A percentile compares a stretch with the other conserved stretches of the same genome.
Evolutionary conservation across 78 protist species (phyloP).

Genomic region (Dictyostelium citrinum): DNA sequence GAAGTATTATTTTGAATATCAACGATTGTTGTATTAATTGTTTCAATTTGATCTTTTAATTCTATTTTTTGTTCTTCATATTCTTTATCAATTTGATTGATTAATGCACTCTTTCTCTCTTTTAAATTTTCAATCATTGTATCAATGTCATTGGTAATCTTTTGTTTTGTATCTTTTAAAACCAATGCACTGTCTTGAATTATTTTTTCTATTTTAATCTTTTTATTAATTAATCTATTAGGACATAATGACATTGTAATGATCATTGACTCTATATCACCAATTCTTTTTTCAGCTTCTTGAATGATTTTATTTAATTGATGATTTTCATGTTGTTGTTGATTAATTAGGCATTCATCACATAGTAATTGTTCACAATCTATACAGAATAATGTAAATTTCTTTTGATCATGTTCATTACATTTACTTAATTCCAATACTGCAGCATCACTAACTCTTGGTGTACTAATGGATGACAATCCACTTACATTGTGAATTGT

Average conservation of each 20-base stretch:
- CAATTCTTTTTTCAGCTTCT: slow-evolving; percentile 22
- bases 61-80: slow-evolving; percentile 21
- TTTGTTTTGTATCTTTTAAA: slow-evolving; percentile 27
- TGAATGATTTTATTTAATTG: not conserved
- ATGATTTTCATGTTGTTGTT: slow-evolving; percentile 17
- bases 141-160: slow-evolving; percentile 27
- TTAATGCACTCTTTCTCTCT: slow-evolving; percentile 5
- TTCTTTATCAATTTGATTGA: slow-evolving; percentile 35
- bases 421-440: not conserved
- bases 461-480: not conserved
- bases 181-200: not conserved
- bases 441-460: not conserved
- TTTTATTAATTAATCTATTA: slow-evolving; percentile 13
- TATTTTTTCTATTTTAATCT: slow-evolving; percentile 20
- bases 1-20: not conserved
- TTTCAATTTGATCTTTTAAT: not conserved
- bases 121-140: slow-evolving; percentile 30
- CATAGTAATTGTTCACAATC: slow-evolving; percentile 38
- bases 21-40: not conserved
- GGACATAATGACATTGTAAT: not conserved
- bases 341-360: slow-evolving; percentile 8
- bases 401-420: not conserved
- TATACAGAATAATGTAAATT: not conserved
- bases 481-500: not conserved
- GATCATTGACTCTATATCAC: slow-evolving; percentile 20